Evolutionary conservation across 257 asterid species (phyloP).

Genomic region (Ajuga chamaepitys): DNA sequence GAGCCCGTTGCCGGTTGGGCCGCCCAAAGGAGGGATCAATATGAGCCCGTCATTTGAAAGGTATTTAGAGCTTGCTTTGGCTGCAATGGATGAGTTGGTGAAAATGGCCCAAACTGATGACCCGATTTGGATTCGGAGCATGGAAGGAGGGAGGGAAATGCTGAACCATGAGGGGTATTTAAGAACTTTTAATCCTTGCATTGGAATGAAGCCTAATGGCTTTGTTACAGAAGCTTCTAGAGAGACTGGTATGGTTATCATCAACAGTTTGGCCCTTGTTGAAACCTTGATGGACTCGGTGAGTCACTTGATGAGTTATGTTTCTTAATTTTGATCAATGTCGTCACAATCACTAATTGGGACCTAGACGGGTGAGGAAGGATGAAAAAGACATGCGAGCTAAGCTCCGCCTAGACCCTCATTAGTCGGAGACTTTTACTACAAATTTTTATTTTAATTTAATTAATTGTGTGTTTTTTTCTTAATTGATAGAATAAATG

Average conservation of each 20-base stretch:
- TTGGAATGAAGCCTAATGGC: conserved; percentile 42
- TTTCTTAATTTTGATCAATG: too few species aligned
- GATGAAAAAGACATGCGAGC: too few species aligned
- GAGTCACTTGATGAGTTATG: too few species aligned
- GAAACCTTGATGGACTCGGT: conserved; percentile 59
- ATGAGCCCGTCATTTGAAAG: conserved; percentile 45
- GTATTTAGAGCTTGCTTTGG: conserved; percentile 73
- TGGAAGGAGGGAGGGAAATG: conserved; percentile 51
- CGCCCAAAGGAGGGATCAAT: conserved; percentile 11
- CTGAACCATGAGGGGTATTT: conserved; percentile 40
- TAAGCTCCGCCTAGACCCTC: too few species aligned
- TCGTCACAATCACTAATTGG: too few species aligned
- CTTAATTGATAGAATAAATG: conserved; percentile 38
- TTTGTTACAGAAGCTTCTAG: conserved; percentile 45
- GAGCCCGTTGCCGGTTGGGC: conserved; percentile 20
- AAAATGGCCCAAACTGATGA: conserved; percentile 71
- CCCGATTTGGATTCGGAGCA: conserved; percentile 71
- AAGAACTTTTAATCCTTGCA: conserved; percentile 29
- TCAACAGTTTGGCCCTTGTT: conserved; percentile 45
- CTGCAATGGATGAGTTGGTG: conserved; percentile 82
- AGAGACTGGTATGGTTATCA: conserved; percentile 42
- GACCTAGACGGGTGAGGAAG: too few species aligned
- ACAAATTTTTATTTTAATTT: not conserved
- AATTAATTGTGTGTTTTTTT: not conserved
- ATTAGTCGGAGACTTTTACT: too few species aligned